phyloP scores from a whole-genome alignment of 2,329 filamentous ascomycete species.

The Apiospora kogelbergensis region DNA sequence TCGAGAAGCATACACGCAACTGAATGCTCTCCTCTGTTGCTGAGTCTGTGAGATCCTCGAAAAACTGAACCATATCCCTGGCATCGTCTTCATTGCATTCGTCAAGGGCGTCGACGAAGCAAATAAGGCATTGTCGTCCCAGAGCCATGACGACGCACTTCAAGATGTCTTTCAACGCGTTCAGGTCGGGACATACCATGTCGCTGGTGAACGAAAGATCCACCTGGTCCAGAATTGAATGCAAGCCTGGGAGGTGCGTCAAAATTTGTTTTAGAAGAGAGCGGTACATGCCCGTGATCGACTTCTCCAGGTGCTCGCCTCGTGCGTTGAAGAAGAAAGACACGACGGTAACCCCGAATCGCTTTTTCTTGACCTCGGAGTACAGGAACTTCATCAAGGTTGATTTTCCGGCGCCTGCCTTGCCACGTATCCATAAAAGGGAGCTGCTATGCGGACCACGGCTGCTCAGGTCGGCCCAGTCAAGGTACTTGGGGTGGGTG shows the following conservation, averaged over 20 bases:
- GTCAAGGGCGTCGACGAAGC: constrained; percentile 41
- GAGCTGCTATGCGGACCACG: constrained; percentile 16
- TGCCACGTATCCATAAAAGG: constrained; percentile 37
- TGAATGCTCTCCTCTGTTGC: constrained; percentile 14
- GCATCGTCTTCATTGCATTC: constrained; percentile 46
- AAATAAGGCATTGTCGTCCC: constrained; percentile 13
- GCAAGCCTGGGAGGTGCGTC: constrained; percentile 30
- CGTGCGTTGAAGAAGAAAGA: constrained; percentile 52
- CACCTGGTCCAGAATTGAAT: constrained; percentile 29
- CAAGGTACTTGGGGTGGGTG: constrained; percentile 30
- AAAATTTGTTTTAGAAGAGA: constrained; percentile 49
- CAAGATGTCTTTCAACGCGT: constrained; percentile 28
- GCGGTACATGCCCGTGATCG: constrained; percentile 48
- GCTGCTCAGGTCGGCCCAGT: constrained; percentile 35
- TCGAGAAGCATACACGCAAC: constrained; percentile 43
- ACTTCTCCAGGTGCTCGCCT: constrained; percentile 43
- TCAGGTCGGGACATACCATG: too few relatives aligned
- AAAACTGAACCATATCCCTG: constrained; percentile 42
- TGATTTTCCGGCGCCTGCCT: constrained; percentile 35
- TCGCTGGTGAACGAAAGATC: not conserved
- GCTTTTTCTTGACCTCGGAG: constrained; percentile 15
- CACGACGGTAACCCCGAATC: constrained; percentile 24
- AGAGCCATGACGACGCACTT: constrained; percentile 21
- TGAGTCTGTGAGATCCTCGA: constrained; percentile 38
- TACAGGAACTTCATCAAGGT: constrained; percentile 44